Percentiles rank a stretch among this genome's conserved stretches.
phyloP scores from a whole-genome alignment of 371 early-diverging fungal species.

The Zychaea mexicana region DNA sequence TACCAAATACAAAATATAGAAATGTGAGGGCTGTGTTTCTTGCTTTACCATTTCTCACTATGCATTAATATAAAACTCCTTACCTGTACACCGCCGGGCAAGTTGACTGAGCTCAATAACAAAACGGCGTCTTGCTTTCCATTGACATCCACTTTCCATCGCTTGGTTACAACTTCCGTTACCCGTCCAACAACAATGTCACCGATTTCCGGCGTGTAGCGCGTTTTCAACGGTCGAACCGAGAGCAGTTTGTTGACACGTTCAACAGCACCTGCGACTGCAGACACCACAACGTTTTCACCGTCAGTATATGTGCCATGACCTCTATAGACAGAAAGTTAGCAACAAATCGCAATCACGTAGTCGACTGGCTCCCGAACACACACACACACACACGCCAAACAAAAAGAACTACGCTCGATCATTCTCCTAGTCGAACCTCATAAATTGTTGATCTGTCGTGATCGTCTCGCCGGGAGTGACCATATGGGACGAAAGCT shows the following conservation, averaged over 20 bases:
- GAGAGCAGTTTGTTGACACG: constrained; percentile 97
- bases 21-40: neutral
- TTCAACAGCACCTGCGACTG: constrained; percentile 92
- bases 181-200: constrained; percentile 99
- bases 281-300: constrained; percentile 68
- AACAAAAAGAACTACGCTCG: neutral
- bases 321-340: constrained; percentile 62
- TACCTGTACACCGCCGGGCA: constrained; percentile 97
- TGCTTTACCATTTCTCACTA: neutral
- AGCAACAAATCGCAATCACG: too few species aligned
- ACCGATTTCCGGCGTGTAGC: constrained; percentile 95
- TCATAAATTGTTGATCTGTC: constrained; percentile 82
- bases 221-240: constrained; percentile 85
- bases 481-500: constrained; percentile 59
- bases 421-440: constrained; percentile 38
- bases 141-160: constrained; percentile 98
- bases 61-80: neutral
- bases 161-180: constrained; percentile 87
- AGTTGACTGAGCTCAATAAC: constrained; percentile 91
- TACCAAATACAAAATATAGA: neutral
- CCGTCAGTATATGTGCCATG: constrained; percentile 93
- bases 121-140: constrained; percentile 89
- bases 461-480: constrained; percentile 91
- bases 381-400: too few species aligned
- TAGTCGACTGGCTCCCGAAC: too few species aligned